Percentiles rank a stretch among this genome's conserved stretches.
Conservation (phyloP, 352 stramenopile species). For the Phytopythium oedochilum region DNA sequence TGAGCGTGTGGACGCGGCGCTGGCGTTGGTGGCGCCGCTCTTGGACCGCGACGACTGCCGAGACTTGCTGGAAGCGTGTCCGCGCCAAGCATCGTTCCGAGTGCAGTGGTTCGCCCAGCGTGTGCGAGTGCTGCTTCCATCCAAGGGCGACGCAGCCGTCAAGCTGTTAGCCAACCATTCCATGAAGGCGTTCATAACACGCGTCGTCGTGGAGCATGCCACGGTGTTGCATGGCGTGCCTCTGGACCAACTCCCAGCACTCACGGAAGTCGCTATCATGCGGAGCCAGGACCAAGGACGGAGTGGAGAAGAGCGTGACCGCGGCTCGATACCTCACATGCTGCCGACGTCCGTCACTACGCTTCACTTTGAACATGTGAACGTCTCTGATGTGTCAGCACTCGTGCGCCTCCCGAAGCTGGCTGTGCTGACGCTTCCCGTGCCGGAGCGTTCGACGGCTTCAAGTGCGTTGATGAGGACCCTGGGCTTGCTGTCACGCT, state of each 20-base stretch:
- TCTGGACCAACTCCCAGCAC: neutral
- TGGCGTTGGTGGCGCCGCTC: neutral
- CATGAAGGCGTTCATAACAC: neutral
- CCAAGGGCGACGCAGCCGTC: neutral
- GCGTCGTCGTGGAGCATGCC: neutral
- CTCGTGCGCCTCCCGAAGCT: neutral
- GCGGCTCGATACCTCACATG: neutral
- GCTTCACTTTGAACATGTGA: neutral
- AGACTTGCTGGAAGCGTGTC: neutral
- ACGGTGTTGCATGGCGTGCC: neutral
- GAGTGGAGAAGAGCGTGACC: neutral
- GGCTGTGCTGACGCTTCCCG: neutral
- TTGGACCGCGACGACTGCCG: neutral
- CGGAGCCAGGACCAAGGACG: neutral
- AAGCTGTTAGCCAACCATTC: neutral
- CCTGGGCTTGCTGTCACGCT: neutral
- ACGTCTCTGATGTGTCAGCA: neutral
- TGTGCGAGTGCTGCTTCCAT: neutral
- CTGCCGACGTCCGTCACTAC: neutral
- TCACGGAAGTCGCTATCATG: neutral
- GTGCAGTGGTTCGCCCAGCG: neutral
- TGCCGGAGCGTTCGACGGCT: neutral
- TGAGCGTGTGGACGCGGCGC: neutral
- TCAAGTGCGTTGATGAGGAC: neutral
- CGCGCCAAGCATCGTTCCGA: neutral